Evolutionary conservation across 2,329 filamentous ascomycete species (phyloP).

Genomic region (Epichloe coenophiala): DNA sequence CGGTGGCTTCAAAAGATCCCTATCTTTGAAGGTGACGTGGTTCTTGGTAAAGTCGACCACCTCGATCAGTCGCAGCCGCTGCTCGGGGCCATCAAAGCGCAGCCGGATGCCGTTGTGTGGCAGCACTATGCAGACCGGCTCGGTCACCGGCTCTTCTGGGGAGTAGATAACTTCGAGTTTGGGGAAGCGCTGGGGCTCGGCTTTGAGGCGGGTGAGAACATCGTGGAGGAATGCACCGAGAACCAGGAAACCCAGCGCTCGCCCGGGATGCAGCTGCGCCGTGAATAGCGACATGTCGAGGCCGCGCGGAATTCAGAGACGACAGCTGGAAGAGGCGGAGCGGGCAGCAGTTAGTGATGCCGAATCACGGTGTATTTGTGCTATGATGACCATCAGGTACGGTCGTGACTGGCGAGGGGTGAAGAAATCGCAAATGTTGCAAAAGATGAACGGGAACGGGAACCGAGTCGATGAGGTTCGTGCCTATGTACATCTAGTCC

Average conservation of each 20-base stretch:
- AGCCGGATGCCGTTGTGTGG: slow-evolving; percentile 79
- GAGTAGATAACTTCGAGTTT: slow-evolving; percentile 76
- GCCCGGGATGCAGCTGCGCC: slow-evolving; percentile 53
- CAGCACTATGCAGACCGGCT: slow-evolving; percentile 63
- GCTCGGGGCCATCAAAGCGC: slow-evolving; percentile 87
- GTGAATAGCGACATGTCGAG: slow-evolving; percentile 34
- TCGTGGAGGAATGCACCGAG: slow-evolving; percentile 88
- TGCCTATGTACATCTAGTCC: too few relatives aligned
- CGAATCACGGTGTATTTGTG: neutral
- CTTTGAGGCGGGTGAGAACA: slow-evolving; percentile 74
- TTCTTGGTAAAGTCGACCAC: slow-evolving; percentile 81
- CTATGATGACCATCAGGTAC: neutral
- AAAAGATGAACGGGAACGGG: neutral
- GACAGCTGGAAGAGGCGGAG: neutral
- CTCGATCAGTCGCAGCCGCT: slow-evolving; percentile 82
- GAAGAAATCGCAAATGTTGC: neutral
- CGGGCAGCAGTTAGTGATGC: neutral
- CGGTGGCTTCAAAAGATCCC: slow-evolving; percentile 65
- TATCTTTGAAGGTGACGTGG: slow-evolving; percentile 65
- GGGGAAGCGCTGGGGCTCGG: slow-evolving; percentile 69
- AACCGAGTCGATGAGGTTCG: neutral
- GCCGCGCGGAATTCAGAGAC: neutral
- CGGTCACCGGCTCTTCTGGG: slow-evolving; percentile 55
- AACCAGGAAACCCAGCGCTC: slow-evolving; percentile 54
- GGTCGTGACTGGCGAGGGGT: neutral